Conservation (phyloP, 176 grass and related monocot species). For the Ensete glaucum region DNA sequence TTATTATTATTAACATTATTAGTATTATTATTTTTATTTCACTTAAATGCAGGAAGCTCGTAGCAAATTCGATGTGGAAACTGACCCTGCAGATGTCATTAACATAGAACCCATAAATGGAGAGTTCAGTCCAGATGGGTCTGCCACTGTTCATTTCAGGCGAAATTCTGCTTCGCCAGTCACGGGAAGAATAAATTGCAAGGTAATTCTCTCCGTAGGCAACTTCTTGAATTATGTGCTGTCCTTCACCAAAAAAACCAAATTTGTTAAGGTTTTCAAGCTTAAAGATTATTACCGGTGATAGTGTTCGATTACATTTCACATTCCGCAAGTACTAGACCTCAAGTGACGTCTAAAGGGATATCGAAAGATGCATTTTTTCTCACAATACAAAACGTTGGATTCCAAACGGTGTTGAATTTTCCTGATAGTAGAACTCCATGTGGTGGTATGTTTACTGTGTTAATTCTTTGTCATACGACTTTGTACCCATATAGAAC, state of each 20-base stretch:
- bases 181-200: conserved; percentile 83
- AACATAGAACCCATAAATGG: conserved; percentile 62
- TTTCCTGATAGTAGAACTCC: too few relatives aligned
- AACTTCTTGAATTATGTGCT: not conserved
- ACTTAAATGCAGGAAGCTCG: conserved; percentile 62
- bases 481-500: not conserved
- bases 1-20: not conserved
- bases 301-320: too few relatives aligned
- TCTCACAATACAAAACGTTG: too few relatives aligned
- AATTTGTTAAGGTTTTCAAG: not conserved
- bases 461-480: too few relatives aligned
- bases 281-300: not conserved
- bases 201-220: conserved; percentile 30
- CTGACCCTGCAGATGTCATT: conserved; percentile 49
- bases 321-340: too few relatives aligned
- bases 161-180: conserved; percentile 36
- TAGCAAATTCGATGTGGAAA: conserved; percentile 89
- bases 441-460: too few relatives aligned
- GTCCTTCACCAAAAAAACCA: not conserved
- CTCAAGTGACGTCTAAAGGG: too few relatives aligned
- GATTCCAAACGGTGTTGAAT: too few relatives aligned
- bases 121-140: conserved; percentile 53
- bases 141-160: conserved; percentile 57
- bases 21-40: not conserved
- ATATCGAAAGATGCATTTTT: too few relatives aligned